Evolutionary conservation across 805 yeast genomes (phyloP), one percentile per base, ranked within the genome.

Genomic region (Cyberlindnera bimundalis): DNA sequence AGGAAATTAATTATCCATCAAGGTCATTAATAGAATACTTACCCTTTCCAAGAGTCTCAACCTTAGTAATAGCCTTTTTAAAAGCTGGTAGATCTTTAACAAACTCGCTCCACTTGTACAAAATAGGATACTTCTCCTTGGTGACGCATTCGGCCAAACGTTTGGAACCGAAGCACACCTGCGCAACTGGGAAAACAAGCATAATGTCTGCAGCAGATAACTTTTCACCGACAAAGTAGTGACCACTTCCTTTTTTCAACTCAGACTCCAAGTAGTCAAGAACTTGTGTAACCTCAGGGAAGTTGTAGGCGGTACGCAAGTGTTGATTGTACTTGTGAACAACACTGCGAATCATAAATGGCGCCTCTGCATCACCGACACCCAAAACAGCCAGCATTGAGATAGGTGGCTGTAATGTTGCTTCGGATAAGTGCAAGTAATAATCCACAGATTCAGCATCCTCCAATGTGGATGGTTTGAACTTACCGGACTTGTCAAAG

Each of bases 191-290:
- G 60, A 71, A 79, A 0, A 66, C 56, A 48, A 78, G 58, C 39
- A 79, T 68, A 39, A 83, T 70, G 48, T 78, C 83, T 8, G 81
- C 83, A 4, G 63, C 81, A 14, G 78, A 66, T n/a, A 77, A 55
- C 46, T 66, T 65, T 26, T 67, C 64, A 11, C 73, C 78, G 14
- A 75, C 79, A 50, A 78, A 70, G 50, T 56, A 76, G 12, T 43
- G 6, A 2, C 46, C 40, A 6, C 33, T 33, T 11, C 17, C 21
- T 13, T 24, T 23, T 23, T 33, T 33, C 7, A 33, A 10, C 29
- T 33, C 23, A 4, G 6, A 10, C 16, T 33, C 36, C 21, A 33
- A 54, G 45, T 57, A 68, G 6, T 57, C 58, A 46, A 77, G 51
- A 29, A 65, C 64, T 30, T 50, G 51, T 20, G 56, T 59, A 50